Conservation (phyloP, 2,329 filamentous ascomycete species). For the Didymella pomorum region DNA sequence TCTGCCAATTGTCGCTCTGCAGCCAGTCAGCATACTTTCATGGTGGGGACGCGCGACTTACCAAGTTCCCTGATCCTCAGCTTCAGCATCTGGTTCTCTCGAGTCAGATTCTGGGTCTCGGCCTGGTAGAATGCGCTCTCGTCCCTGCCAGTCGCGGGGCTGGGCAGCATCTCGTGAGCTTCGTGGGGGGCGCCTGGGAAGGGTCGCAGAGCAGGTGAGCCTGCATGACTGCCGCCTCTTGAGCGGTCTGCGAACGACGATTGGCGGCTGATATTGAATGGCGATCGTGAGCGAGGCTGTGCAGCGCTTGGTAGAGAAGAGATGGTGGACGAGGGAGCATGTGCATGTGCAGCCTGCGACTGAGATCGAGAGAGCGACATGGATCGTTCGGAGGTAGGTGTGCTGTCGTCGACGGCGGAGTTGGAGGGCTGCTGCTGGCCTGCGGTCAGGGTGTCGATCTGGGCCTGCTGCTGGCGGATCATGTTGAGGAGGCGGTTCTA, state of each 20-base stretch:
- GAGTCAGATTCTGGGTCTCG: constrained; percentile 77
- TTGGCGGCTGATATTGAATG: constrained; percentile 54
- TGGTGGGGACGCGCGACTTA: constrained; percentile 44
- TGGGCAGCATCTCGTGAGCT: constrained; percentile 67
- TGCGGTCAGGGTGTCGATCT: constrained; percentile 67
- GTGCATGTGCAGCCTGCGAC: constrained; percentile 29
- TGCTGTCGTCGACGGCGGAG: constrained; percentile 61
- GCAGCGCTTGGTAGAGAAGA: constrained; percentile 45
- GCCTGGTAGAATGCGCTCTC: constrained; percentile 83
- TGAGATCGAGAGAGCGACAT: constrained; percentile 51
- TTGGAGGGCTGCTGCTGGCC: constrained; percentile 52
- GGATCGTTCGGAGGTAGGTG: constrained; percentile 57
- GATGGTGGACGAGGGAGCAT: constrained; percentile 42
- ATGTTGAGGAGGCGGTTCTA: constrained; percentile 79
- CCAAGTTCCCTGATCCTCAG: constrained; percentile 77
- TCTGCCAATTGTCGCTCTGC: constrained; percentile 49
- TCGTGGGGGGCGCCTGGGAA: constrained; percentile 55
- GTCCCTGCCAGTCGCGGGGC: constrained; percentile 61
- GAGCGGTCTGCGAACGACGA: constrained; percentile 53
- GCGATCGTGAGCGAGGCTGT: constrained; percentile 45
- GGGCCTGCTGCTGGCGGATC: constrained; percentile 78
- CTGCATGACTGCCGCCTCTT: constrained; percentile 50
- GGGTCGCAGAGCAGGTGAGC: constrained; percentile 60
- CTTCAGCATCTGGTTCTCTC: constrained; percentile 85
- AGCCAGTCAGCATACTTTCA: neutral